Base-by-base conservation (phyloP, 1,139 yeast genomes). In the Candida tetrigidarum region DNA sequence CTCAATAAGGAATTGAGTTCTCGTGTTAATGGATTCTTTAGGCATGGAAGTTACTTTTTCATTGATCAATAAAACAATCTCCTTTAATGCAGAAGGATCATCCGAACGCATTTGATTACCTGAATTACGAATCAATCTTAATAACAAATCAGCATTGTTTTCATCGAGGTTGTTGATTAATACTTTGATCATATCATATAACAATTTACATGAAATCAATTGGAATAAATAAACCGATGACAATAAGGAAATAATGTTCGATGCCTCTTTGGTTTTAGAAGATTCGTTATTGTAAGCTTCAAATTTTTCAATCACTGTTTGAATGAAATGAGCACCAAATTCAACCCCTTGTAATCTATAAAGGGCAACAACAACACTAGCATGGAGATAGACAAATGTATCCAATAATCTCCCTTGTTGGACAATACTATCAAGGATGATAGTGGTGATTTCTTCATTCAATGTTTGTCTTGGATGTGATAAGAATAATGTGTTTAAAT, bases 91-190 rank as follows among this genome's bases (percentile, higher is more conserved):
- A 6, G 80, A 66, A 2, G 98, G 96, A 62, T 93, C 99, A 59
- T 95, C 99, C 2, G 88, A 70, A 56, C 99, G 80, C 66, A 95
- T 80, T 59, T 89, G 91, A 14, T 84, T 79, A 37, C 99, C 99
- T 5, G 92, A 81, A 33, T 81, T 82, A 42, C 87, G 78, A 18
- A 93, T 73, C 19, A 93, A 71, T 51, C 85, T 78, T 43, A 93
- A 70, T 43, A 95, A 70, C 27, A 89, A 66, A 55, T 92, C 98
- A 1, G 96, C 89, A 52, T 87, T 85, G 19, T 68, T 55, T 63
- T 90, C 97, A 49, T 78, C 75, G 29, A 90, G 78, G 11, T 81
- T 78, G 4, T 62, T 58, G 28, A 88, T 74, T 47, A 89, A 74
- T 30, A 73, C 57, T 42, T 70, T 70, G 47, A 93, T 81, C 27